Percentiles rank a stretch among this genome's conserved stretches.
phyloP scores from a whole-genome alignment of 108 stramenopile genomes.

The Skeletonema menzelii region DNA sequence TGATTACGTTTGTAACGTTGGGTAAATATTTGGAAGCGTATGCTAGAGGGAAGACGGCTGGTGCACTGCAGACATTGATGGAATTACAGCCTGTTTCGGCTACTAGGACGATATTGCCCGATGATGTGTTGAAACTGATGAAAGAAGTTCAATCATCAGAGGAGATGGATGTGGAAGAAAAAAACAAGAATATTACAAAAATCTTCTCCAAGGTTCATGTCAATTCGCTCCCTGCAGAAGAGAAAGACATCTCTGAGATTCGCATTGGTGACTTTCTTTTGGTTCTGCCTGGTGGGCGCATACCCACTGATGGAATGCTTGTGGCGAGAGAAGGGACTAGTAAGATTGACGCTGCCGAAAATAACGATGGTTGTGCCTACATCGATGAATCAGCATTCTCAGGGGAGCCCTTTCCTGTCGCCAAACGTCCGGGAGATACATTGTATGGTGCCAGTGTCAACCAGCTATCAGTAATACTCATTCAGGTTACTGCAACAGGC shows the following conservation, averaged over 20 bases:
- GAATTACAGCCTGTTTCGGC: slow-evolving; percentile 76
- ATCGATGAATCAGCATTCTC: slow-evolving; percentile 93
- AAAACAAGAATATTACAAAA: slow-evolving; percentile 16
- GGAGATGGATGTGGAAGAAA: slow-evolving; percentile 12
- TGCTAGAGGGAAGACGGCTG: slow-evolving; percentile 88
- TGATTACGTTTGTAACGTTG: slow-evolving; percentile 94
- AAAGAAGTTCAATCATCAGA: slow-evolving; percentile 14
- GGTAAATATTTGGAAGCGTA: slow-evolving; percentile 92
- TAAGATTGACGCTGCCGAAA: not conserved
- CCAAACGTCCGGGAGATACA: slow-evolving; percentile 61
- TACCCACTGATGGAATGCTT: slow-evolving; percentile 83
- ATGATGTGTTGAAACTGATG: slow-evolving; percentile 14
- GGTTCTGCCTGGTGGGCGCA: slow-evolving; percentile 70
- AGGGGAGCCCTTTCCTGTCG: slow-evolving; percentile 90
- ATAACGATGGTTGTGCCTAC: slow-evolving; percentile 37
- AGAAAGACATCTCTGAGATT: slow-evolving; percentile 51
- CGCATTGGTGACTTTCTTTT: slow-evolving; percentile 66
- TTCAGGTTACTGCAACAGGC: slow-evolving; percentile 83
- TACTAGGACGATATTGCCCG: slow-evolving; percentile 24
- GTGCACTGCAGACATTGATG: slow-evolving; percentile 88
- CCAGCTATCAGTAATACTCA: slow-evolving; percentile 62
- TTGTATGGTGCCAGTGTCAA: slow-evolving; percentile 83
- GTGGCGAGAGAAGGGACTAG: slow-evolving; percentile 29
- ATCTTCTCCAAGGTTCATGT: slow-evolving; percentile 32
- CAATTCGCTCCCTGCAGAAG: slow-evolving; percentile 52